Conservation (phyloP, 345 rosid species). For the Lepidium didymum region DNA sequence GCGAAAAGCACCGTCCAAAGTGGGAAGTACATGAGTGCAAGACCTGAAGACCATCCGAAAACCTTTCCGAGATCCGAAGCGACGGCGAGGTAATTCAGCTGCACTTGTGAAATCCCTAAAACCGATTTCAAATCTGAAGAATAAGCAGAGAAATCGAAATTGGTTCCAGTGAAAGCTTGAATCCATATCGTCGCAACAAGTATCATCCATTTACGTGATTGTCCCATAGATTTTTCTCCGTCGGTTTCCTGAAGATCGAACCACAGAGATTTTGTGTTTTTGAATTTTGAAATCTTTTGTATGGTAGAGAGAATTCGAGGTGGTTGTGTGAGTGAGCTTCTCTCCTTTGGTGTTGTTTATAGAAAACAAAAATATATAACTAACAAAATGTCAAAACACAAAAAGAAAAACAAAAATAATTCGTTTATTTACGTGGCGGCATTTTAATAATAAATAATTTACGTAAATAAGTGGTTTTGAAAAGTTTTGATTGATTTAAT, state of each 20-base stretch:
- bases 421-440: constrained; percentile 5
- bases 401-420: background rate
- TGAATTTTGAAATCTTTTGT: background rate
- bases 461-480: background rate
- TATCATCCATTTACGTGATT: constrained; percentile 92
- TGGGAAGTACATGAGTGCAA: constrained; percentile 70
- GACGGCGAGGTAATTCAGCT: constrained; percentile 79
- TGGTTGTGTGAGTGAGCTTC: constrained; percentile 3
- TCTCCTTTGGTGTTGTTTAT: background rate
- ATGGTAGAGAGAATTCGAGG: constrained; percentile 20
- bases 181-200: constrained; percentile 87
- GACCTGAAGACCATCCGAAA: constrained; percentile 94
- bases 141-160: constrained; percentile 89
- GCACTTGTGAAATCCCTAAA: constrained; percentile 82
- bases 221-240: constrained; percentile 42
- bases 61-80: constrained; percentile 94
- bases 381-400: background rate
- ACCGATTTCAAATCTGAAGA: constrained; percentile 69
- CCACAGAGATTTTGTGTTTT: background rate
- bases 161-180: constrained; percentile 95
- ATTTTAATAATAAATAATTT: background rate
- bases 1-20: constrained; percentile 64
- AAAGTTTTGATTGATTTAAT: background rate
- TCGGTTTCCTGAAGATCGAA: background rate
- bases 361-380: background rate